Conservation (phyloP, 2,329 filamentous ascomycete species). For the Alternaria viburni region DNA sequence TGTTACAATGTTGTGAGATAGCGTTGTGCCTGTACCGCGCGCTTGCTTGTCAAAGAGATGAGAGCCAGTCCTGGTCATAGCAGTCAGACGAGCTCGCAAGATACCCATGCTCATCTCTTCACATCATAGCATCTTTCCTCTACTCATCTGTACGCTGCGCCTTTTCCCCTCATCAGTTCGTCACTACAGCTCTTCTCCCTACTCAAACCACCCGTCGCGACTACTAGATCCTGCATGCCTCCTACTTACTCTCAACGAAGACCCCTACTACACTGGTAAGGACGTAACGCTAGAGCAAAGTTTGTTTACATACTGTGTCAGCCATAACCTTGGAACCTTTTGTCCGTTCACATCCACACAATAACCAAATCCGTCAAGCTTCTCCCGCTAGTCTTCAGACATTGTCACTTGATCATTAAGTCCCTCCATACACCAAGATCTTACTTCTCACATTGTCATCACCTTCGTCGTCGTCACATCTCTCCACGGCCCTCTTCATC, state of each 20-base stretch:
- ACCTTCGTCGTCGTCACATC: neutral
- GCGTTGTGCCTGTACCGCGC: neutral
- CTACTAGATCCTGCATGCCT: neutral
- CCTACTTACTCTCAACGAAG: rapidly evolving
- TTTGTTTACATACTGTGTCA: neutral
- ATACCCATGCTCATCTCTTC: rapidly evolving
- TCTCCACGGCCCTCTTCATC: neutral
- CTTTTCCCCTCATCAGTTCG: neutral
- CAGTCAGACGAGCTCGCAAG: neutral
- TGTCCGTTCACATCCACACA: neutral
- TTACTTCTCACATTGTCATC: neutral
- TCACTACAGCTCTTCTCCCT: too few relatives aligned
- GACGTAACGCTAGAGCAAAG: rapidly evolving
- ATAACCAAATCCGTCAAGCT: too few relatives aligned
- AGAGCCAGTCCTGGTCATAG: too few relatives aligned
- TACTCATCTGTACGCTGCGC: rapidly evolving
- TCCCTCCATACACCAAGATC: neutral
- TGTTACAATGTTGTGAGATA: neutral
- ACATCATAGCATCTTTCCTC: neutral
- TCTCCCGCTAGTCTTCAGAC: too few relatives aligned
- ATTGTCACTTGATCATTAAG: neutral
- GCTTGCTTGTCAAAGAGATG: too few relatives aligned
- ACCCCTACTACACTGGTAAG: neutral
- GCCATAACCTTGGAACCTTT: neutral
- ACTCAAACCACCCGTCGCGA: too few relatives aligned